Conservation (phyloP, 2,329 filamentous ascomycete species). For the Leptosphaerulina australis region DNA sequence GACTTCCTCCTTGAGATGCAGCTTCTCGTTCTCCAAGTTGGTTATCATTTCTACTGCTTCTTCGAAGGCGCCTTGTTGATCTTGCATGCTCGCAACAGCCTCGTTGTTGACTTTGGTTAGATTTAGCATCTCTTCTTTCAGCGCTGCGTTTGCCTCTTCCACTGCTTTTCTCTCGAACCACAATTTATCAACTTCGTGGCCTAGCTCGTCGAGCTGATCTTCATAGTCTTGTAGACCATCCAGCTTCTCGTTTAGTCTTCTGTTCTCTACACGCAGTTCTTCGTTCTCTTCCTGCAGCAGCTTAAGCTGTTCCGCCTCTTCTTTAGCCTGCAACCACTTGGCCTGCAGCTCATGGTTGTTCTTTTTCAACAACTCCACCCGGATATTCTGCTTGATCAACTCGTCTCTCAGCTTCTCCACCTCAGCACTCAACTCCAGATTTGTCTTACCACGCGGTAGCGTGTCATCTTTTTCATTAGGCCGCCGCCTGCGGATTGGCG, state of each 20-base stretch:
- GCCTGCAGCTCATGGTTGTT: conserved; percentile 41
- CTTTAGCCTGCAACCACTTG: conserved; percentile 29
- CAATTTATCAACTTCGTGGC: conserved; percentile 25
- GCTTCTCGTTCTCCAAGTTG: conserved; percentile 38
- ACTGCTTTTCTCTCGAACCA: conserved; percentile 25
- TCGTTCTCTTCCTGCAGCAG: conserved; percentile 33
- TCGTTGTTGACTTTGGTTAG: conserved; percentile 39
- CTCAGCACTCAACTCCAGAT: conserved; percentile 37
- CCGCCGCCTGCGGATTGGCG: conserved; percentile 35
- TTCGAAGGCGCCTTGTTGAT: conserved; percentile 35
- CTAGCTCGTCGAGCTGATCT: conserved; percentile 17
- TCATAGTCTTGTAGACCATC: conserved; percentile 31
- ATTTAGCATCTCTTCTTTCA: conserved; percentile 30
- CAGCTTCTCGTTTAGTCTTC: conserved; percentile 26
- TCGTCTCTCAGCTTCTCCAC: conserved; percentile 33
- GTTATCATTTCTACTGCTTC: conserved; percentile 45
- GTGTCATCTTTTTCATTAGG: conserved; percentile 30
- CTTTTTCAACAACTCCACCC: conserved; percentile 39
- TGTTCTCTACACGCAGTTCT: conserved; percentile 37
- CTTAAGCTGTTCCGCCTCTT: conserved; percentile 37
- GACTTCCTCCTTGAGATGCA: conserved; percentile 30
- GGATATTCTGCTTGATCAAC: conserved; percentile 42
- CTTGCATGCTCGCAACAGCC: conserved; percentile 32
- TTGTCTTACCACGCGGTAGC: conserved; percentile 34
- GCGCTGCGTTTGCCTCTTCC: conserved; percentile 28